A percentile compares a stretch with the other conserved stretches of the same genome.
Conservation (phyloP, 73 alveolate genomes). For the Paramecium caudatum region DNA sequence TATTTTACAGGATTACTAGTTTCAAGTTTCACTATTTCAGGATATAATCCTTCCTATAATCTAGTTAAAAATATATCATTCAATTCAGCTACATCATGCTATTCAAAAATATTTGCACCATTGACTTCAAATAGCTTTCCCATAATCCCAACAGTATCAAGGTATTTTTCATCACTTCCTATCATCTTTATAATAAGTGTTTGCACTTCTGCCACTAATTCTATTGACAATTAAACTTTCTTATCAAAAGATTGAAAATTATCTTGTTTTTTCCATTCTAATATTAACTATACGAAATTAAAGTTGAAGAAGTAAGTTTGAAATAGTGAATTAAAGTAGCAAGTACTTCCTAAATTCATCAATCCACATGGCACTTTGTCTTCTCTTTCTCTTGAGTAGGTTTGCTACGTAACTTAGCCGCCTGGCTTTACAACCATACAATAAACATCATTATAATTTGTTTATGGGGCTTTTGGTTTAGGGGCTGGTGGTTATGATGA, state of each 20-base stretch:
- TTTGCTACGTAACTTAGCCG: no score
- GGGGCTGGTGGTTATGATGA: no score
- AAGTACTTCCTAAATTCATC: slow-evolving; percentile 90
- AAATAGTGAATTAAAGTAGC: slow-evolving; percentile 89
- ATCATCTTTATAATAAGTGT: slow-evolving; percentile 79
- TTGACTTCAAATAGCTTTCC: slow-evolving; percentile 81
- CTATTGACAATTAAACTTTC: slow-evolving; percentile 68
- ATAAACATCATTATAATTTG: no score
- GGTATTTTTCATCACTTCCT: slow-evolving; percentile 82
- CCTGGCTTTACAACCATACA: no score
- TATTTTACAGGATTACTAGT: no score
- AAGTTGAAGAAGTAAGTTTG: slow-evolving; percentile 85
- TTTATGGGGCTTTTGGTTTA: no score
- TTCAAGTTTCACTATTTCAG: no score
- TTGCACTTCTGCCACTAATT: slow-evolving; percentile 76
- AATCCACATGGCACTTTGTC: slow-evolving; percentile 84
- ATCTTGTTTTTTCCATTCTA: slow-evolving; percentile 66
- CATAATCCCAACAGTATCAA: slow-evolving; percentile 90
- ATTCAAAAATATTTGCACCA: slow-evolving; percentile 86
- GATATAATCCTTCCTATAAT: slow-evolving; percentile 89
- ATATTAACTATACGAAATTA: slow-evolving; percentile 78
- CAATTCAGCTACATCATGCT: slow-evolving; percentile 93
- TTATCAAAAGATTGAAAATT: slow-evolving; percentile 52
- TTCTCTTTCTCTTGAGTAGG: slow-evolving; percentile 73
- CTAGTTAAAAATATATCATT: slow-evolving; percentile 84